Conservation (phyloP, 306 rosid genomes). For the Amphicarpaea edgeworthii region DNA sequence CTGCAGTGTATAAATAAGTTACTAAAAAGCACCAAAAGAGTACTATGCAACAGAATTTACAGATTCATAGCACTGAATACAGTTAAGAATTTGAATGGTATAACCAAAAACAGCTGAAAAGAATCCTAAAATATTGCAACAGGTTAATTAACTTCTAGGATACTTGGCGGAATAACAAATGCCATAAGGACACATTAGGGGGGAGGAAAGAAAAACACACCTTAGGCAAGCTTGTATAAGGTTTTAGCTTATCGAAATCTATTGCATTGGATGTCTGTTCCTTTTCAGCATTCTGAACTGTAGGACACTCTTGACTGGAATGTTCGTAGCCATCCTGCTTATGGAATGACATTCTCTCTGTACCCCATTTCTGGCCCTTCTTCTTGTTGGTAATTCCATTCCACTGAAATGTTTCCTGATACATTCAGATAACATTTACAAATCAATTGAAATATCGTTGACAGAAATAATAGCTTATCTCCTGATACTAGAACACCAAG, state of each 20-base stretch:
- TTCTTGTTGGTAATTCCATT: constrained; percentile 91
- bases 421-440: constrained; percentile 41
- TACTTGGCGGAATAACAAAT: constrained; percentile 25
- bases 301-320: constrained; percentile 51
- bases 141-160: constrained; percentile 11
- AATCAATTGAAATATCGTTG: constrained; percentile 12
- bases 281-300: constrained; percentile 50
- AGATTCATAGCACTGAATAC: constrained; percentile 34
- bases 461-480: constrained; percentile 29
- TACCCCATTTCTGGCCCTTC: constrained; percentile 97
- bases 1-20: constrained; percentile 55
- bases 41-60: constrained; percentile 1
- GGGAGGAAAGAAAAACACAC: constrained; percentile 60
- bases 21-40: constrained; percentile 21
- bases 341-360: constrained; percentile 59
- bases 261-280: constrained; percentile 44
- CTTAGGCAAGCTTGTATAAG: constrained; percentile 71
- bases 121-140: constrained; percentile 10
- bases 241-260: constrained; percentile 71
- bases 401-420: constrained; percentile 85
- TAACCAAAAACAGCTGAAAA: constrained; percentile 41
- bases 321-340: constrained; percentile 53
- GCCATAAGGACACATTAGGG: constrained; percentile 15
- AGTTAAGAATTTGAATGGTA: constrained; percentile 27
- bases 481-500: constrained; percentile 15